Conservation (phyloP, 2,329 filamentous ascomycete species). For the Epichloe sibirici region DNA sequence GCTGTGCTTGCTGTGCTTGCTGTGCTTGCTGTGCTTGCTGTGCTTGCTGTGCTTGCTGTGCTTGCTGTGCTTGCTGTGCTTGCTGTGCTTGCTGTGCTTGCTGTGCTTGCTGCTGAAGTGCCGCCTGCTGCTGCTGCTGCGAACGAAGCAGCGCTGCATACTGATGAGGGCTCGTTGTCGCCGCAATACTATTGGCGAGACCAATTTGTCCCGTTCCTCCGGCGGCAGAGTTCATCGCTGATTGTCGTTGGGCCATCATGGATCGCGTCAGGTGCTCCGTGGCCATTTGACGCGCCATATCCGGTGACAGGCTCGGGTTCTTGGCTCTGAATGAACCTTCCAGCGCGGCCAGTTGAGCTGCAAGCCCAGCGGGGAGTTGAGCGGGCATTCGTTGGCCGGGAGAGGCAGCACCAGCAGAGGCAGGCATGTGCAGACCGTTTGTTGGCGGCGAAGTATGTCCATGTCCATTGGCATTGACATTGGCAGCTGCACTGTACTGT, state of each 20-base stretch:
- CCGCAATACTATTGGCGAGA: slow-evolving; percentile 35
- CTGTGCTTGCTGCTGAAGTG: slow-evolving; percentile 17
- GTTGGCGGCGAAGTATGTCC: slow-evolving; percentile 28
- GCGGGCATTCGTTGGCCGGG: slow-evolving; percentile 28
- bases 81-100: slow-evolving; percentile 1
- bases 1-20: too few relatives aligned
- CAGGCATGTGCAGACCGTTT: slow-evolving; percentile 33
- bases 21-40: too few relatives aligned
- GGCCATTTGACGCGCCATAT: slow-evolving; percentile 38
- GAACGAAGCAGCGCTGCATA: slow-evolving; percentile 46
- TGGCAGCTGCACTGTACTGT: slow-evolving; percentile 29
- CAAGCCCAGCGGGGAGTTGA: slow-evolving; percentile 34
- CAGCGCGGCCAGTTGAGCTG: slow-evolving; percentile 37
- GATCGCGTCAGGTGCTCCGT: slow-evolving; percentile 35
- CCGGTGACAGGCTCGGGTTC: slow-evolving; percentile 37
- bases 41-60: too few relatives aligned
- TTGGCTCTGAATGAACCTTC: slow-evolving; percentile 40
- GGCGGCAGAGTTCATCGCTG: slow-evolving; percentile 43
- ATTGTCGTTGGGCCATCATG: slow-evolving; percentile 37
- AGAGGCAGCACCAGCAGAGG: slow-evolving; percentile 29
- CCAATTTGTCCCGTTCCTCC: slow-evolving; percentile 35
- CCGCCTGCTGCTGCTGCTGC: slow-evolving; percentile 38
- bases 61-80: too few relatives aligned
- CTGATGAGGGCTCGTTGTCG: slow-evolving; percentile 42
- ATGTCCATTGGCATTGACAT: slow-evolving; percentile 29